A percentile compares a stretch with the other conserved stretches of the same genome.
phyloP scores from a whole-genome alignment of 352 stramenopile species.

The Phytopythium oedochilum region DNA sequence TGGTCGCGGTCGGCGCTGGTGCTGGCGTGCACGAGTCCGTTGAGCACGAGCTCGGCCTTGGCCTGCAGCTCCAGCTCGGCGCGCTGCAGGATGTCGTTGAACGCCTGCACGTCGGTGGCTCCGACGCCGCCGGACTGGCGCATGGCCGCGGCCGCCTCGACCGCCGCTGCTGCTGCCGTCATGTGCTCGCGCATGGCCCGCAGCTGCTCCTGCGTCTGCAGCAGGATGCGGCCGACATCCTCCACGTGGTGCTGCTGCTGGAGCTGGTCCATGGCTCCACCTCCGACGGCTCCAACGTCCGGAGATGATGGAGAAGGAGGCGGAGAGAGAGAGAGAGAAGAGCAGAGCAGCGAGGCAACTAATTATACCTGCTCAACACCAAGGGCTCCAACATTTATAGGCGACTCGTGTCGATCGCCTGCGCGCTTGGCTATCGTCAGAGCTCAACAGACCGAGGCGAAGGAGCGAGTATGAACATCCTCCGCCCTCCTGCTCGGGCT shows the following conservation, averaged over 20 bases:
- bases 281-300: background rate
- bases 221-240: conserved; percentile 72
- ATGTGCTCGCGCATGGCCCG: conserved; percentile 72
- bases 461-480: conserved; percentile 42
- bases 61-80: conserved; percentile 63
- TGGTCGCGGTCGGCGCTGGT: conserved; percentile 4
- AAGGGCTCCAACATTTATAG: too few relatives aligned
- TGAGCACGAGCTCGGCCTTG: conserved; percentile 80
- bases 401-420: too few relatives aligned
- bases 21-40: conserved; percentile 56
- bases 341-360: too few relatives aligned
- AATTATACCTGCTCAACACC: too few relatives aligned
- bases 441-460: too few relatives aligned
- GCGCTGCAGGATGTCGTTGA: conserved; percentile 69
- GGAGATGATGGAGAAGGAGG: background rate
- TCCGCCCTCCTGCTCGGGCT: conserved; percentile 33
- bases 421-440: too few relatives aligned
- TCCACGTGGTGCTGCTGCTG: conserved; percentile 80
- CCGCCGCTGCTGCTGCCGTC: conserved; percentile 22
- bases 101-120: conserved; percentile 29
- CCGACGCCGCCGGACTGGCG: conserved; percentile 17
- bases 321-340: too few relatives aligned
- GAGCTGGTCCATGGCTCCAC: conserved; percentile 51
- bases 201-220: conserved; percentile 81
- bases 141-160: conserved; percentile 25